These are phyloP conservation scores for Tetraselmis striata DNA, from an alignment of 139 green algal genomes.

Conservation along the genomic window DNA sequence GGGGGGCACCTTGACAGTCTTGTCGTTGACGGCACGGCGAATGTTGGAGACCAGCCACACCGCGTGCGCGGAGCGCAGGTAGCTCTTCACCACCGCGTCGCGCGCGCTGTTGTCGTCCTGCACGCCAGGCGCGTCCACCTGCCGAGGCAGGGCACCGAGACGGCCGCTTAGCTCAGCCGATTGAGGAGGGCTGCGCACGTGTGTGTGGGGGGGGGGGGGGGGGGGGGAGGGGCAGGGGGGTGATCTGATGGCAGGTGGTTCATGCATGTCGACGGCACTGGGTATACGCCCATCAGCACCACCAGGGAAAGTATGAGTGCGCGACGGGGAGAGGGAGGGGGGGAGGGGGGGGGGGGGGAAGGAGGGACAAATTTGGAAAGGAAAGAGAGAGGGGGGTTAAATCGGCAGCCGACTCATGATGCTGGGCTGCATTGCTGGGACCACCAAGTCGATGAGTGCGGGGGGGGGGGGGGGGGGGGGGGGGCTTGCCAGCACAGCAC, in stretches of 20 bases:
- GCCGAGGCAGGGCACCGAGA: no score
- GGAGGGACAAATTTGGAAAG: not conserved
- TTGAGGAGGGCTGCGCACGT: no score
- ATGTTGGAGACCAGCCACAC: slow-evolving; percentile 35
- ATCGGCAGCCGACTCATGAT: no score
- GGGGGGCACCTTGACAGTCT: slow-evolving; percentile 24
- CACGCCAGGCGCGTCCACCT: slow-evolving; percentile 31
- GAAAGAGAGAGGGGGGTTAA: not conserved
- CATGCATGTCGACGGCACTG: no score
- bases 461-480: no score
- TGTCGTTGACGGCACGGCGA: slow-evolving; percentile 30
- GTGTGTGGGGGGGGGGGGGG: no score
- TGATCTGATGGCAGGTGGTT: no score
- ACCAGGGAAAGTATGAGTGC: not conserved
- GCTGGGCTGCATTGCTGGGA: not conserved
- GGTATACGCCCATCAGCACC: not conserved
- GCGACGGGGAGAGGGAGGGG: not conserved
- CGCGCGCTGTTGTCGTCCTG: slow-evolving; percentile 31
- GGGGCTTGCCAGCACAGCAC: slow-evolving; percentile 15
- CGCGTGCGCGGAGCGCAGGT: slow-evolving; percentile 21
- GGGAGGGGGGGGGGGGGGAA: not conserved
- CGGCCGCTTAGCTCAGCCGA: no score
- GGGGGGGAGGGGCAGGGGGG: no score
- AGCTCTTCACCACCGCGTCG: slow-evolving; percentile 26
- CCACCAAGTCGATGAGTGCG: not conserved